phyloP scores from a whole-genome alignment of 1,284 basidiomycete genomes.

The Coniferiporia sulphurascens region DNA sequence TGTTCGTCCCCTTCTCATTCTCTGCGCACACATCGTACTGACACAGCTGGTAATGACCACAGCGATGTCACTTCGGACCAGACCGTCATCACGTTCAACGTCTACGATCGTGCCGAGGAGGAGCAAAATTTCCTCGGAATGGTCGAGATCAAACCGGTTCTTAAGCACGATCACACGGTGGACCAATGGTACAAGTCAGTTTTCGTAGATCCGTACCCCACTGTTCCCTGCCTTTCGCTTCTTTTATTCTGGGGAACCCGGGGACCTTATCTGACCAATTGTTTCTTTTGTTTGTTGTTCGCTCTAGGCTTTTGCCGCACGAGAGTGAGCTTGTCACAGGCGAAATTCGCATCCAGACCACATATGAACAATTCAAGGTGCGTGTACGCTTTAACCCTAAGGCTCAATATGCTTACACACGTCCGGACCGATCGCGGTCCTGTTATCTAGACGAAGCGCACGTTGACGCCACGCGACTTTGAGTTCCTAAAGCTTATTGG shows the following conservation, averaged over 20 bases:
- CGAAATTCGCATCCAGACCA: slow-evolving; percentile 92
- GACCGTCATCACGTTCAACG: slow-evolving; percentile 83
- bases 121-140: slow-evolving; percentile 89
- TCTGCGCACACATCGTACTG: slow-evolving; percentile 16
- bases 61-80: slow-evolving; percentile 94
- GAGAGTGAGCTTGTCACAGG: slow-evolving; percentile 83
- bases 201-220: slow-evolving; percentile 11
- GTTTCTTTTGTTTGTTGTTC: slow-evolving; percentile 12
- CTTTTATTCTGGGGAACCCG: slow-evolving; percentile 10
- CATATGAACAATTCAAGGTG: slow-evolving; percentile 88
- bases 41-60: slow-evolving; percentile 21
- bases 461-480: slow-evolving; percentile 88
- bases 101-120: slow-evolving; percentile 84
- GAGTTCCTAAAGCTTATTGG: slow-evolving; percentile 99
- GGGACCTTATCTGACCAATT: slow-evolving; percentile 19
- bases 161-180: slow-evolving; percentile 89
- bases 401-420: not conserved
- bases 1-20: slow-evolving; percentile 44
- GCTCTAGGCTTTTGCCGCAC: slow-evolving; percentile 63
- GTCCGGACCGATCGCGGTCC: not conserved
- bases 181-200: slow-evolving; percentile 96
- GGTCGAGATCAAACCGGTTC: slow-evolving; percentile 85
- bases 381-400: slow-evolving; percentile 27
- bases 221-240: not conserved
- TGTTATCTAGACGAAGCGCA: slow-evolving; percentile 61